Conservation (phyloP, 2,329 filamentous ascomycete genomes). For the Podosphaera aphanis region DNA sequence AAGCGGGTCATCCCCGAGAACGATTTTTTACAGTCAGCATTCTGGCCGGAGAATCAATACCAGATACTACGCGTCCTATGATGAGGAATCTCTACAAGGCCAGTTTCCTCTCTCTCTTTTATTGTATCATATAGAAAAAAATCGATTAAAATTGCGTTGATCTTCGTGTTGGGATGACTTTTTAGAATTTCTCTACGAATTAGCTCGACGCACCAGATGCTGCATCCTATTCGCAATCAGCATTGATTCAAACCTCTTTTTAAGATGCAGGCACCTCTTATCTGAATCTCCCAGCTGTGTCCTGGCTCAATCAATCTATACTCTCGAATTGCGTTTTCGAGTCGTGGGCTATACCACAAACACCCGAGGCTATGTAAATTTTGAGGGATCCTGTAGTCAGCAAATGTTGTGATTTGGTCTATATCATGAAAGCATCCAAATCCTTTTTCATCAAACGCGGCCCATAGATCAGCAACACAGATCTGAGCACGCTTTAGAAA, state of each 20-base stretch:
- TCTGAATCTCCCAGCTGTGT: conserved; percentile 57
- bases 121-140: conserved; percentile 93
- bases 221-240: conserved; percentile 38
- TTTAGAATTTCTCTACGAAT: conserved; percentile 59
- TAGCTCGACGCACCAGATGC: conserved; percentile 88
- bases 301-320: conserved; percentile 46
- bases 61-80: conserved; percentile 85
- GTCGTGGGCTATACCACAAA: conserved; percentile 57
- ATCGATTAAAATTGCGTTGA: conserved; percentile 85
- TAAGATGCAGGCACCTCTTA: not conserved
- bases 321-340: conserved; percentile 46
- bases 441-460: conserved; percentile 62
- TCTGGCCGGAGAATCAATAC: conserved; percentile 34
- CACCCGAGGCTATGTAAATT: conserved; percentile 68
- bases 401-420: conserved; percentile 93
- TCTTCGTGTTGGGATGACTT: conserved; percentile 42
- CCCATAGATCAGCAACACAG: conserved; percentile 87
- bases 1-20: not conserved
- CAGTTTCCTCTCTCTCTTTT: conserved; percentile 52
- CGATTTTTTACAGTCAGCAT: not conserved
- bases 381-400: conserved; percentile 91
- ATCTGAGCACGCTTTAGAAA: conserved; percentile 92
- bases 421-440: conserved; percentile 76
- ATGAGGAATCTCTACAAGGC: conserved; percentile 45
- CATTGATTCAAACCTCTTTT: not conserved